These are phyloP conservation scores for Fusarium penzigii DNA, from an alignment of 2,329 filamentous ascomycete genomes.

Conservation along the genomic window DNA sequence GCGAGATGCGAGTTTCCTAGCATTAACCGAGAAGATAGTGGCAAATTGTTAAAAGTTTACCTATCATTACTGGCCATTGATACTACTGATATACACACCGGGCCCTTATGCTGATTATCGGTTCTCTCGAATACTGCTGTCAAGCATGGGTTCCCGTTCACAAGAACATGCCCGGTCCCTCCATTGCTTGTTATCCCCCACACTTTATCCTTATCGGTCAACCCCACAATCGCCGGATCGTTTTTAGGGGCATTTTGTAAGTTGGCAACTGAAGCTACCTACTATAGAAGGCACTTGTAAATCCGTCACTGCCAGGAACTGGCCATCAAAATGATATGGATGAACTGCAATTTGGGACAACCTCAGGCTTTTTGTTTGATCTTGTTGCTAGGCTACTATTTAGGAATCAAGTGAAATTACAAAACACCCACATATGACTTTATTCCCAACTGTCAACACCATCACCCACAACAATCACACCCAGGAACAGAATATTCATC, in stretches of 20 bases:
- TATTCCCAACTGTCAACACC: background rate
- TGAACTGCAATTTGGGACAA: too few species aligned
- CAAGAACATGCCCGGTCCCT: background rate
- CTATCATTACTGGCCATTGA: background rate
- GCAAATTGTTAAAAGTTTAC: background rate
- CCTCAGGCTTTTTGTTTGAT: too few species aligned
- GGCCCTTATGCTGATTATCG: background rate
- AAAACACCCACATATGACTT: background rate
- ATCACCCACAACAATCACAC: background rate
- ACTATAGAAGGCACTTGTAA: too few species aligned
- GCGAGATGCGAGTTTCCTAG: background rate
- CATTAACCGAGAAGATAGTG: background rate
- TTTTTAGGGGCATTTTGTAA: too few species aligned
- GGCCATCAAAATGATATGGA: background rate
- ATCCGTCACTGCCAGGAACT: background rate
- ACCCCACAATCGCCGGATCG: slow-evolving; percentile 25
- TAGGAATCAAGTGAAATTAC: background rate
- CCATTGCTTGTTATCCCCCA: slow-evolving; percentile 18
- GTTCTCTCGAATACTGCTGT: background rate
- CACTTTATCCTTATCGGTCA: slow-evolving; percentile 19
- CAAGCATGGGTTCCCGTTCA: too few species aligned
- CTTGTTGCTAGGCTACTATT: background rate
- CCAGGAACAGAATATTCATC: too few species aligned
- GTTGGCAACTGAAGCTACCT: too few species aligned
- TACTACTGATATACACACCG: too few species aligned